Conservation (phyloP, 148 eudicot genomes). For the Vaccinium macrocarpon region DNA sequence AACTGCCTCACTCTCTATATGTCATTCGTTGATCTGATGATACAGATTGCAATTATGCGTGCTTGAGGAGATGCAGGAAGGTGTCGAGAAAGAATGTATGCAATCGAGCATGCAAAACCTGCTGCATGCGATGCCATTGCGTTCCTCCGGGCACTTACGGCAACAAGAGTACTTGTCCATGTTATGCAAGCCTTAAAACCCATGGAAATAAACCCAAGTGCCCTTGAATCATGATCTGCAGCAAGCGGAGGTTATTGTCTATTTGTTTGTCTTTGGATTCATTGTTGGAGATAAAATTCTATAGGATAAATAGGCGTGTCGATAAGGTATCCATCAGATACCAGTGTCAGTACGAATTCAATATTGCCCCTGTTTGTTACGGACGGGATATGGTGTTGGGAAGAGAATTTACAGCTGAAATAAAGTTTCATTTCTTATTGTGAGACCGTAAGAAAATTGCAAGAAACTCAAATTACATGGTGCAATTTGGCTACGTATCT, state of each 20-base stretch:
- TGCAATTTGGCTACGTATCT: too few species aligned
- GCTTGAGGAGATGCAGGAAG: slow-evolving; percentile 56
- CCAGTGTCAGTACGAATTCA: neutral
- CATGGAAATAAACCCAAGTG: slow-evolving; percentile 68
- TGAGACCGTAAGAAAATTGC: neutral
- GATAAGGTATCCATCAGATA: neutral
- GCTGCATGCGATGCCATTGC: slow-evolving; percentile 61
- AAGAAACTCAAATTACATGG: neutral
- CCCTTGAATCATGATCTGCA: slow-evolving; percentile 31
- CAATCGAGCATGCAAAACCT: slow-evolving; percentile 55
- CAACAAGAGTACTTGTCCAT: slow-evolving; percentile 52
- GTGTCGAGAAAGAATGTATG: slow-evolving; percentile 63
- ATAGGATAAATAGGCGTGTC: neutral
- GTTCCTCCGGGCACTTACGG: slow-evolving; percentile 78
- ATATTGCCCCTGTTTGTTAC: neutral
- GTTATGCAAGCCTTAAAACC: slow-evolving; percentile 64
- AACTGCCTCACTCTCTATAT: neutral
- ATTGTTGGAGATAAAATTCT: neutral
- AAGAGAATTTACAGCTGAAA: neutral
- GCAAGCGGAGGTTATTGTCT: neutral
- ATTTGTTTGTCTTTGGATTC: neutral
- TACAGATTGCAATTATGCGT: slow-evolving; percentile 55
- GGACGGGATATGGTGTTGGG: neutral
- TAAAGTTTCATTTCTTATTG: neutral
- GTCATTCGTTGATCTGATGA: neutral